A percentile compares a stretch with the other conserved stretches of the same genome.
Evolutionary conservation across 164 flowering plant species (phyloP).

Genomic region (Vitis vinifera): DNA sequence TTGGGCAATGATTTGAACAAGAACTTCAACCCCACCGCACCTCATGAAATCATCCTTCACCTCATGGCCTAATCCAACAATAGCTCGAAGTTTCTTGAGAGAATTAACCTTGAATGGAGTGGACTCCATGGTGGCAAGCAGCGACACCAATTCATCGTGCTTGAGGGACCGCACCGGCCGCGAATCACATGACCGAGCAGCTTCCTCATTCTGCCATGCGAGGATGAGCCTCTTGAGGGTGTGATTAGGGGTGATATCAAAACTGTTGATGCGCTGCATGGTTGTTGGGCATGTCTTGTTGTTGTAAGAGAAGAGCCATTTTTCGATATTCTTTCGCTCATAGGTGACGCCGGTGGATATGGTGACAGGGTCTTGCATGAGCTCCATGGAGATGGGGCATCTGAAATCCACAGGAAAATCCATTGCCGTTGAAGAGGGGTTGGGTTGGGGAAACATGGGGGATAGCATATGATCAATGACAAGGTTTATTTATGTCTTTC

Average conservation of each 20-base stretch:
- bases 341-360: conserved; percentile 72
- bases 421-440: conserved; percentile 2
- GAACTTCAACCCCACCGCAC: conserved; percentile 45
- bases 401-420: conserved; percentile 54
- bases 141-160: conserved; percentile 35
- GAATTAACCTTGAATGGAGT: conserved; percentile 59
- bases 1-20: conserved; percentile 37
- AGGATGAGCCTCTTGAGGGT: conserved; percentile 66
- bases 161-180: conserved; percentile 19
- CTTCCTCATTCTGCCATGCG: conserved; percentile 31
- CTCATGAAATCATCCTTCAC: conserved; percentile 31
- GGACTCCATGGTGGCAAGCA: conserved; percentile 35
- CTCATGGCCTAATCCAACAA: conserved; percentile 31
- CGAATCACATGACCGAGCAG: neutral
- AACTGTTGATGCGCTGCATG: conserved; percentile 41
- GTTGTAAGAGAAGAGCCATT: conserved; percentile 58
- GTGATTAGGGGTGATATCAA: conserved; percentile 59
- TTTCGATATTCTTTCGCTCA: conserved; percentile 58
- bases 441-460: neutral
- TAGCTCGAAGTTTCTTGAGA: conserved; percentile 42
- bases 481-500: neutral
- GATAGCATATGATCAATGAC: neutral
- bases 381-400: conserved; percentile 80
- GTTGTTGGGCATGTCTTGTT: conserved; percentile 76
- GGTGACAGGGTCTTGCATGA: conserved; percentile 72